Evolutionary conservation across 2,329 filamentous ascomycete species (phyloP).

Genomic region (Neofusicoccum parvum): DNA sequence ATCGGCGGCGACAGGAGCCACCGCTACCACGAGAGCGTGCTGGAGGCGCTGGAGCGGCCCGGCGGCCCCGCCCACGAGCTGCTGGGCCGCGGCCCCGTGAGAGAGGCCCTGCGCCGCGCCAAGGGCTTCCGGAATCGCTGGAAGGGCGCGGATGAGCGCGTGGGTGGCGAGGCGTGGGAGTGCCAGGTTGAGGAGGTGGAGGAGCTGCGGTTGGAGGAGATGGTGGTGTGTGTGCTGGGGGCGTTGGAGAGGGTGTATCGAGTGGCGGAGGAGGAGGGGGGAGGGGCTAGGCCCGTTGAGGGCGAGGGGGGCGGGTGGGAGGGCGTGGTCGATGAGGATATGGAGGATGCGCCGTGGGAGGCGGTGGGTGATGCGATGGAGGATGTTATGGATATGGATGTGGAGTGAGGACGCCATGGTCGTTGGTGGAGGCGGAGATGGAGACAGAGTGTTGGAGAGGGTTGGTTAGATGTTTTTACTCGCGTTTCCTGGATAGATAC

Average conservation of each 20-base stretch:
- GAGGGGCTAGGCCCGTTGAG: background rate
- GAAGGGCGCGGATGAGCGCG: conserved; percentile 64
- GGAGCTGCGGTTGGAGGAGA: conserved; percentile 1
- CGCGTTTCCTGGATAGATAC: no score
- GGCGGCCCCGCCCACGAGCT: conserved; percentile 59
- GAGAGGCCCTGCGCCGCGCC: conserved; percentile 62
- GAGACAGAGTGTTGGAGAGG: no score
- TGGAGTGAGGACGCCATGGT: background rate
- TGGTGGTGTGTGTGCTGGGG: conserved; percentile 13
- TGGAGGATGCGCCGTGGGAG: conserved; percentile 53
- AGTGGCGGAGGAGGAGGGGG: background rate
- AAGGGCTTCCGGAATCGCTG: conserved; percentile 73
- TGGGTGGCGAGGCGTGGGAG: conserved; percentile 21
- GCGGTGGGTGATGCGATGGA: conserved; percentile 65
- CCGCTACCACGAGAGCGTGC: conserved; percentile 70
- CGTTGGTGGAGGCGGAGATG: no score
- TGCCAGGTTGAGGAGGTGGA: conserved; percentile 6
- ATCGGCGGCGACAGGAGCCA: conserved; percentile 40
- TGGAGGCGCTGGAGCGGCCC: conserved; percentile 61
- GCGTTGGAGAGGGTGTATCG: conserved; percentile 17
- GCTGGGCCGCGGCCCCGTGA: conserved; percentile 59
- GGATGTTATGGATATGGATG: conserved; percentile 17
- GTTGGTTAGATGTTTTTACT: background rate
- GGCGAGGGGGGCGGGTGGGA: background rate
- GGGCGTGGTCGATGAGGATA: conserved; percentile 12